Evolutionary conservation across 164 flowering plant genomes (phyloP), one percentile per base, ranked within the genome.

Genomic region (Vitis cinerea): DNA sequence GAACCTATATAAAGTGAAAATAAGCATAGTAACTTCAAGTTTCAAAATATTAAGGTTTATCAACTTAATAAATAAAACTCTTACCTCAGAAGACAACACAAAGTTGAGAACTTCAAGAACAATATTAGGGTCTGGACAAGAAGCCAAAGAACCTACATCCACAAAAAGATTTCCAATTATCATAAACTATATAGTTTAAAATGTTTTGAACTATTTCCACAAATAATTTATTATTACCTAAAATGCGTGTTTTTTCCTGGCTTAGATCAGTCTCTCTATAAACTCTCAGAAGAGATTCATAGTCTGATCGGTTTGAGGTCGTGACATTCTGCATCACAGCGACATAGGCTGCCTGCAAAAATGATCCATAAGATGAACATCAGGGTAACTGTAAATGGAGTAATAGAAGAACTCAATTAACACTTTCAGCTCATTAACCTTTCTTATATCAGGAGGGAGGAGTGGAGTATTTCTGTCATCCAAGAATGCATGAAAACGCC

Each of bases 181-280:
- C 12, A 13, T 13, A 19, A 51, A 19, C 15, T 9, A 51, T 2
- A 65, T n/a, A 8, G 6, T 17, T 44, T 17, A 37, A 44, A 16
- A 63, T 31, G 10, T 10, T 48, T n/a, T 12, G 57, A 15, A 4
- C 48, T 44, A 9, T 15, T 27, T 57, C n/a, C 52, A 64, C 1
- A 31, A 30, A 47, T 15, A 30, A 54, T 58, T 30, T 8, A 0
- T 37, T 1, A 17, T 62, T 82, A 94, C 98, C 71, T 77, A 94
- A 61, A 71, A 94, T 87, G 48, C 97, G 89, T 2, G 82, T 85
- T 83, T 94, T 94, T 78, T 94, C 99, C 82, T 92, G 95, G 84
- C 94, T 89, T 29, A 89, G 82, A 79, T 92, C 98, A 64, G 91
- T 81, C 77, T 96, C 98, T 71, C 97, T 86, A 67, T 96, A 96